Base-by-base conservation (phyloP, 2,329 filamentous ascomycete species). In the Fusarium chlamydosporum region DNA sequence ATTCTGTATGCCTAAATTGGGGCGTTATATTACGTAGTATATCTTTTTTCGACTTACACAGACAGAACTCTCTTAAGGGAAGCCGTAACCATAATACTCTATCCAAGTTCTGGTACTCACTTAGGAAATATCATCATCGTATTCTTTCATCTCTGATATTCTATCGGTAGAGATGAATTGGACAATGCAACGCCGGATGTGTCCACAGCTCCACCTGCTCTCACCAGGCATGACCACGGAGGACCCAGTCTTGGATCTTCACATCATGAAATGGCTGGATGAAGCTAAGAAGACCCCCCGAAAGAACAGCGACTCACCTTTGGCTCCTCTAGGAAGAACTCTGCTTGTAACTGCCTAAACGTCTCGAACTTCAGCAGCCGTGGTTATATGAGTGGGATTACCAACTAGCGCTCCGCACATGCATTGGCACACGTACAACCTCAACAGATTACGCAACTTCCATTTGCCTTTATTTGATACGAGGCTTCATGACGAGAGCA, bases 221-320 rank as follows among this genome's bases (percentile, higher is more conserved):
- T 4, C 50, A 56, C 15, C 20, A 12, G 54, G 51, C 34, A 26
- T 23, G 9, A 55, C 53, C 2, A 40, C n/a, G 4, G 40, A 23
- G 15, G 18, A 43, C 27, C 12, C 20, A 42, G 26, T 50, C 13
- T 58, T 59, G 4, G 46, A 64, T 16, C 40, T 42, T 10, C 60
- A 65, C 11, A 54, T 56, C 33, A 12, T 63, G 20, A 42, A 34
- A 11, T 35, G 42, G 0, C 40, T 65, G 1, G 52, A 68, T 16
- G 59, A 68, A 13, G 65, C 62, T 18, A 60, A 61, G 3, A 47
- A 56, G 11, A 54, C 68, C 27, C 34, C 61, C 61, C 10, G 27
- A 52, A 46, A 51, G n/a, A 4, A 37, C 15, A 56, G 29, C 5
- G 29, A 29, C 29, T 11, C 10, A 11, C 29, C 29, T 4, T 9